Evolutionary conservation across 169 alveolate genomes (phyloP).

Genomic region (Neospora caninum): DNA sequence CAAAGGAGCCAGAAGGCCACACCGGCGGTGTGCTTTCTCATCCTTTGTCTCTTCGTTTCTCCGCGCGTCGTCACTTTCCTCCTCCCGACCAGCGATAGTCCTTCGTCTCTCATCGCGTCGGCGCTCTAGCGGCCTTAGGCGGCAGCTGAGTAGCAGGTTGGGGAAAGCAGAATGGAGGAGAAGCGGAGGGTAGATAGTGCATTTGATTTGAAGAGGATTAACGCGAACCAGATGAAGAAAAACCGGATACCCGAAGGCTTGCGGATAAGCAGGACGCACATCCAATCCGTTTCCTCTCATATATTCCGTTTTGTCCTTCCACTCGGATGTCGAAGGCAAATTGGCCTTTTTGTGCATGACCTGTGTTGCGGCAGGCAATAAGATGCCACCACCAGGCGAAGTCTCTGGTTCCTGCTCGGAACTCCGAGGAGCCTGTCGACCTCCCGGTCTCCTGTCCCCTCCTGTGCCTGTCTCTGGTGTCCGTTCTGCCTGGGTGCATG

Average conservation of each 20-base stretch:
- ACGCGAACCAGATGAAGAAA: conserved; percentile 3
- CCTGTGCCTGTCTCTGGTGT: no score
- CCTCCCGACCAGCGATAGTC: background rate
- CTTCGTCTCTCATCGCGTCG: background rate
- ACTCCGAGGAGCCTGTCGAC: no score
- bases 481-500: no score
- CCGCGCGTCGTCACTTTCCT: background rate
- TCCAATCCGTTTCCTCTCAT: no score
- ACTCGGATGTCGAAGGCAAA: no score
- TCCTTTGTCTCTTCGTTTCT: background rate
- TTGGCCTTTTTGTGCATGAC: no score
- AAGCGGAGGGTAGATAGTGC: conserved; percentile 15
- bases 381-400: no score
- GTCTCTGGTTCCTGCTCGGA: no score
- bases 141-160: background rate
- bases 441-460: no score
- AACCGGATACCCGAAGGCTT: background rate
- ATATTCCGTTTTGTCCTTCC: no score
- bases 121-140: background rate
- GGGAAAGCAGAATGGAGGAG: background rate
- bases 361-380: no score
- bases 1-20: background rate
- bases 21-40: background rate
- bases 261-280: no score
- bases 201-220: background rate